Evolutionary conservation across 2,329 filamentous ascomycete genomes (phyloP).

Genomic region (Trichophyton rubrum): DNA sequence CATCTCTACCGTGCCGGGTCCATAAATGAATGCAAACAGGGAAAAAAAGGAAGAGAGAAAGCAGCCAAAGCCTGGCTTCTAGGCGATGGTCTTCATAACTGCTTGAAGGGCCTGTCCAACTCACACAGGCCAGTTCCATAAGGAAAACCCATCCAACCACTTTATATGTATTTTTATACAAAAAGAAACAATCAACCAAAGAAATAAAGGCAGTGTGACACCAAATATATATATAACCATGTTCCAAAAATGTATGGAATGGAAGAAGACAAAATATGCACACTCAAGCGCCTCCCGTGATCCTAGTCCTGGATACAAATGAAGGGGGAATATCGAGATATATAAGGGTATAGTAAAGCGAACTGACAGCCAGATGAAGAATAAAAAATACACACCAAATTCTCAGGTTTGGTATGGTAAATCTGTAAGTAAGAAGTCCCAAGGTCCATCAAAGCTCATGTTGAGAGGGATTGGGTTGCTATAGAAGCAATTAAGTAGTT

Average conservation of each 20-base stretch:
- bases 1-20: not conserved
- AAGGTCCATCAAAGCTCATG: not conserved
- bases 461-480: not conserved
- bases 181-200: not conserved
- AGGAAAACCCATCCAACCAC: not conserved
- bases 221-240: not conserved
- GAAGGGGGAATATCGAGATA: not conserved
- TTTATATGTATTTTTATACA: not conserved
- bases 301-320: not conserved
- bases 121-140: not conserved
- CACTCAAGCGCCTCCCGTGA: not conserved
- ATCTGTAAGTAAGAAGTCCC: constrained; percentile 1
- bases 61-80: not conserved
- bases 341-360: not conserved
- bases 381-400: not conserved
- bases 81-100: not conserved
- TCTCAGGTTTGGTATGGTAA: not conserved
- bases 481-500: not conserved
- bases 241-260: not conserved
- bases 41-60: not conserved
- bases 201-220: not conserved
- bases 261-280: not conserved
- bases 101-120: not conserved
- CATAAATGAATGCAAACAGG: not conserved
- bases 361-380: not conserved